These are phyloP conservation scores for Cryptosporidium sp. DNA, from an alignment of 169 alveolate genomes.

Conservation along the genomic window DNA sequence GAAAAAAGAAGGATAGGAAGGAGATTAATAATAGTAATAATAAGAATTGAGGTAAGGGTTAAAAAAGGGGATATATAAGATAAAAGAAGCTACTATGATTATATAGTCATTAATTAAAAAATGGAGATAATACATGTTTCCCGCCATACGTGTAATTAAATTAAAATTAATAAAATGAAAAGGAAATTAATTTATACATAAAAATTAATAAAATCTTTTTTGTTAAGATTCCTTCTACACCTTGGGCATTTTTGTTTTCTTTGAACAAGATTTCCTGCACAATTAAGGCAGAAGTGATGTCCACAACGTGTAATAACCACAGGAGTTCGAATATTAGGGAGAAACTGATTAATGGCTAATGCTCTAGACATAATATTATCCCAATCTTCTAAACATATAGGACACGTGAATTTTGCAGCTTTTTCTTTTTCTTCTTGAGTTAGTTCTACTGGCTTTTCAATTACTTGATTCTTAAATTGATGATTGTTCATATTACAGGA, in stretches of 20 bases:
- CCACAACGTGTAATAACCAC: slow-evolving; percentile 75
- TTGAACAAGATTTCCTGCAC: slow-evolving; percentile 72
- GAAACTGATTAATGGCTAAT: slow-evolving; percentile 14
- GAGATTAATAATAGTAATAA: no score
- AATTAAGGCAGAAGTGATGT: slow-evolving; percentile 54
- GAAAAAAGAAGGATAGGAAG: no score
- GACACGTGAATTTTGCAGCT: slow-evolving; percentile 72
- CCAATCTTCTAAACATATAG: slow-evolving; percentile 73
- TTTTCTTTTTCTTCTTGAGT: slow-evolving; percentile 69
- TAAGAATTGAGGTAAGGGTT: no score
- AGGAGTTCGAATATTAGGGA: slow-evolving; percentile 60
- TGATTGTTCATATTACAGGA: not conserved
- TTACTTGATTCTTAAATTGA: not conserved
- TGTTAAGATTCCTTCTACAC: slow-evolving; percentile 41
- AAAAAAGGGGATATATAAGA: no score
- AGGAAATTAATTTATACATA: not conserved
- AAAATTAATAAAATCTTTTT: slow-evolving; percentile 58
- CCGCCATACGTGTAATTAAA: no score
- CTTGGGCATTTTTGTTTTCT: slow-evolving; percentile 72
- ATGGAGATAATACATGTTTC: no score
- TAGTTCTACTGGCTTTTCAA: slow-evolving; percentile 41
- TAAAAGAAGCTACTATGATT: no score
- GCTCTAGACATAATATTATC: slow-evolving; percentile 55
- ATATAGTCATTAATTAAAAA: no score
- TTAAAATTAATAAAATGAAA: no score